Conservation (phyloP, 345 rosid species). For the Murraya paniculata region DNA sequence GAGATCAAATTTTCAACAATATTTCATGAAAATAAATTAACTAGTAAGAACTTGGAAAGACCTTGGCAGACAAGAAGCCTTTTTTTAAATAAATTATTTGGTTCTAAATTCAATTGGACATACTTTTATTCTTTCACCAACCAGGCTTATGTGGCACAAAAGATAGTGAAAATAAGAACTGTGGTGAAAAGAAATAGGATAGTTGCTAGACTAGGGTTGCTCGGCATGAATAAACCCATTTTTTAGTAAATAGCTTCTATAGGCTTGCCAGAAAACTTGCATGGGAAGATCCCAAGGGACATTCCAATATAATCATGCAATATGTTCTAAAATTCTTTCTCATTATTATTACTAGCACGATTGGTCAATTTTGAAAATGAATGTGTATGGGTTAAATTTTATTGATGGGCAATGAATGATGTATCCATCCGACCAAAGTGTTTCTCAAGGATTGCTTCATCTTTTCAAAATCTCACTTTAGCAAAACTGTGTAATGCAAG, state of each 20-base stretch:
- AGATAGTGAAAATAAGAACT: neutral
- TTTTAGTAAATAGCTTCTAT: neutral
- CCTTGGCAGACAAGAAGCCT: neutral
- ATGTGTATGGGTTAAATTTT: neutral
- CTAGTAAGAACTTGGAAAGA: neutral
- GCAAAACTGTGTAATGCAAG: neutral
- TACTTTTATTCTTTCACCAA: neutral
- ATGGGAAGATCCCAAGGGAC: neutral
- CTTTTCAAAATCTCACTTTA: neutral
- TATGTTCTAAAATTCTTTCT: no score
- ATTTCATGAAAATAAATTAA: neutral
- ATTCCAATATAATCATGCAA: neutral
- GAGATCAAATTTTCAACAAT: neutral
- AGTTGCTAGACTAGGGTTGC: neutral
- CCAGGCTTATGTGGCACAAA: neutral
- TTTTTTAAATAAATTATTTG: neutral
- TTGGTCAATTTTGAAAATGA: neutral
- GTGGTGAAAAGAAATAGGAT: no score
- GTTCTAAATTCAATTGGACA: neutral
- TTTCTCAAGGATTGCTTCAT: neutral
- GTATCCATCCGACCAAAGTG: neutral
- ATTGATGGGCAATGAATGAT: neutral
- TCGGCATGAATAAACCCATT: neutral
- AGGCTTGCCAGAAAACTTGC: neutral
- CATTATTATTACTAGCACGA: neutral